These are phyloP conservation scores for Magnolia sinica DNA, from an alignment of 164 flowering plant genomes.

Conservation along the genomic window DNA sequence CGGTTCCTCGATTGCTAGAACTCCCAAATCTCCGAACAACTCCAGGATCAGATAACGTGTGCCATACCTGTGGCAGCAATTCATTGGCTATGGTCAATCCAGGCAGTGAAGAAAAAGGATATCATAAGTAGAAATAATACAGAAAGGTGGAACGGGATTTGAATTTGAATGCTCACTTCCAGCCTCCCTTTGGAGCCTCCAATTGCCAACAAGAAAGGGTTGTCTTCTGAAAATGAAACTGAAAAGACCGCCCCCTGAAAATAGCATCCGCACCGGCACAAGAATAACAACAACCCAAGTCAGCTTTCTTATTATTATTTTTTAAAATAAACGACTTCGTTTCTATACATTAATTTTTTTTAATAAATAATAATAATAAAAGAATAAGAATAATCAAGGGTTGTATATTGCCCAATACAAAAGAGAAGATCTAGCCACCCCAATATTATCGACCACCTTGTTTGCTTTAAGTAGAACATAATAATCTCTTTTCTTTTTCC, in stretches of 20 bases:
- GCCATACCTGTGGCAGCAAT: slow-evolving; percentile 48
- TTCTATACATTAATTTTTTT: not conserved
- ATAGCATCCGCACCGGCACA: slow-evolving; percentile 2
- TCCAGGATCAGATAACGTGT: slow-evolving; percentile 45
- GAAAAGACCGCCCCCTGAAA: slow-evolving; percentile 72
- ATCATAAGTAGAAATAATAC: not conserved
- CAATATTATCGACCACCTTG: no score
- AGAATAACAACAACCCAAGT: not conserved
- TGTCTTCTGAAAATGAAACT: slow-evolving; percentile 67
- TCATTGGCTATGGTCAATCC: not conserved
- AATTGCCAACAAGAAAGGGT: slow-evolving; percentile 70
- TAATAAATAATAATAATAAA: no score
- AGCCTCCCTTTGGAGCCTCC: slow-evolving; percentile 85
- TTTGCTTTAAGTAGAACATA: no score
- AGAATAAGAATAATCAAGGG: not conserved
- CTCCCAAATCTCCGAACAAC: slow-evolving; percentile 50
- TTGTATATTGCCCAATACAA: no score
- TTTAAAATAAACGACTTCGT: no score
- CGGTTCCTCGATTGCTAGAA: slow-evolving; percentile 10
- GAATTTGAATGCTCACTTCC: slow-evolving; percentile 40
- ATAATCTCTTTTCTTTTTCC: no score
- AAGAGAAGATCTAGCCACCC: no score
- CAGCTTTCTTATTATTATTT: not conserved
- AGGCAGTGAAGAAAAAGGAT: not conserved
- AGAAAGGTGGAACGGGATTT: not conserved